Evolutionary conservation across 2,329 filamentous ascomycete species (phyloP).

Genomic region (Colletotrichum melonis): DNA sequence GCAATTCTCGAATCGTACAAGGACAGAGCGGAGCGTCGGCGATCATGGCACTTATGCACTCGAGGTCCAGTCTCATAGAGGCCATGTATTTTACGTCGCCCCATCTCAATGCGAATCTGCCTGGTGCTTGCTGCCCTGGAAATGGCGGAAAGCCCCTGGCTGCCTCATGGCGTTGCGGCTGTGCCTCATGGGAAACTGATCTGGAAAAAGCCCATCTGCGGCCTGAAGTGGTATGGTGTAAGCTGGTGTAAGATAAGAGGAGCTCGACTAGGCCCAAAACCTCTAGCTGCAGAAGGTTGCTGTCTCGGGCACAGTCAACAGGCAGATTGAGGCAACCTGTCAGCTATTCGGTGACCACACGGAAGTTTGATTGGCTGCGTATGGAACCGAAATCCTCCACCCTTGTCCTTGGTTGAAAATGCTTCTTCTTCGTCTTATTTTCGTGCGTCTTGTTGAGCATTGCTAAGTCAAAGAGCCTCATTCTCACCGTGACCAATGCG

Average conservation of each 20-base stretch:
- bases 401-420: not conserved
- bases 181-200: not conserved
- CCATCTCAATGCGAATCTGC: not conserved
- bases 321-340: not conserved
- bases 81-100: not conserved
- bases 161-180: not conserved
- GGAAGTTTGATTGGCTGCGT: not conserved
- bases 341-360: not conserved
- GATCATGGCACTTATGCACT: not conserved
- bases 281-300: not conserved
- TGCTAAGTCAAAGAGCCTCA: not conserved
- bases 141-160: not conserved
- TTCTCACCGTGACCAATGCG: not conserved
- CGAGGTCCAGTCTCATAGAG: not conserved
- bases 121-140: too few species aligned
- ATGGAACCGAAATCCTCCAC: not conserved
- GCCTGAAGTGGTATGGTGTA: not conserved
- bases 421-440: not conserved
- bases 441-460: not conserved
- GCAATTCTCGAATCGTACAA: too few species aligned
- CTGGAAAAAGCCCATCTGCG: not conserved
- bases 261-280: not conserved
- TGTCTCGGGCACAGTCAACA: not conserved
- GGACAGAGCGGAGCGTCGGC: not conserved
- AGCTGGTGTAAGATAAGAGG: too few species aligned